A percentile compares a stretch with the other conserved stretches of the same genome.
phyloP scores from a whole-genome alignment of 208 protist species.

The Angomonas desouzai region DNA sequence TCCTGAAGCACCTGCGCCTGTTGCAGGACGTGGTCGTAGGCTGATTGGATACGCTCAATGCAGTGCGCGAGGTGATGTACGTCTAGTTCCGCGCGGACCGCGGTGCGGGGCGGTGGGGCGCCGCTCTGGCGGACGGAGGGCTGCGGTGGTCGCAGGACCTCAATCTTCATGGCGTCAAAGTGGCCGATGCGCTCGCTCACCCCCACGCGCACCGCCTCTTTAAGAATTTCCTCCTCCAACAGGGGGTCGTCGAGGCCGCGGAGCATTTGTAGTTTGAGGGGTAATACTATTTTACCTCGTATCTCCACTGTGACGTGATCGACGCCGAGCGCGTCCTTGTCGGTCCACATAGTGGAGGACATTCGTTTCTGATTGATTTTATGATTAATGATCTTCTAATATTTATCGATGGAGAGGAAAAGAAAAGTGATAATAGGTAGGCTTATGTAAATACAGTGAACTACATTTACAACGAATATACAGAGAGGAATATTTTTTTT shows the following conservation, averaged over 20 bases:
- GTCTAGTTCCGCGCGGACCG: conserved; percentile 26
- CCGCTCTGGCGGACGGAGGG: neutral
- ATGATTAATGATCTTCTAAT: no score
- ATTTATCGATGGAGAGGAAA: no score
- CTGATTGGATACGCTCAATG: conserved; percentile 50
- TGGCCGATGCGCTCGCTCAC: conserved; percentile 65
- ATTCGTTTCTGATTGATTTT: neutral
- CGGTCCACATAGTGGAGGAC: neutral
- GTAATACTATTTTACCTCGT: conserved; percentile 1
- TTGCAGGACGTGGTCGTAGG: conserved; percentile 44
- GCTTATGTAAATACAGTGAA: neutral
- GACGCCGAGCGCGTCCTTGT: neutral
- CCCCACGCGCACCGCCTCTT: conserved; percentile 55
- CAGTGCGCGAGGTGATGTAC: conserved; percentile 35
- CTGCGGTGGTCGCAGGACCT: conserved; percentile 8
- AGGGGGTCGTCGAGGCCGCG: conserved; percentile 24
- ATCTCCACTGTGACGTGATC: conserved; percentile 21
- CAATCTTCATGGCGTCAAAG: conserved; percentile 54
- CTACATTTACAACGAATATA: conserved; percentile 12
- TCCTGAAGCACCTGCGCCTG: conserved; percentile 40
- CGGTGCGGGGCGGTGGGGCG: conserved; percentile 10
- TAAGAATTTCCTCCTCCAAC: conserved; percentile 58
- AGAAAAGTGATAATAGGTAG: neutral
- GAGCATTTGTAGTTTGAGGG: neutral
- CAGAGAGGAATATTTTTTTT: neutral